Base-by-base conservation (phyloP, 2,329 filamentous ascomycete species). In the Ceratocystis diversiconidia region DNA sequence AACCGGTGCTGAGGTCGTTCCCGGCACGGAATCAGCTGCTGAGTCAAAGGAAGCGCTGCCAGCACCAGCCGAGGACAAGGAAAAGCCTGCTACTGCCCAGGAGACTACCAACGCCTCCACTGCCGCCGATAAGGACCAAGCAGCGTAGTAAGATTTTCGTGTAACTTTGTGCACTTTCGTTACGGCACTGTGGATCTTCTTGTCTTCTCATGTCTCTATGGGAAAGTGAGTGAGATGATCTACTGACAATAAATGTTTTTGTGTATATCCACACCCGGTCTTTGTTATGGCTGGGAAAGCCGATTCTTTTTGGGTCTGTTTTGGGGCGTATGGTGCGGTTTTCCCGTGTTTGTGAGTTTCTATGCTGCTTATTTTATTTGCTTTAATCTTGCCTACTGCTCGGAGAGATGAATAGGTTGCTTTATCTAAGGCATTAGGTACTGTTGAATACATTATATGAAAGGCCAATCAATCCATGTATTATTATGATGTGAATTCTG, bases 271-370 rank as follows among this genome's bases (percentile, higher is more conserved):
- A 30, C n/a, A 28, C 32, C 17, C 28, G 15, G 55, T n/a, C 15
- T 62, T 62, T 62, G n/a, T 48, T 36, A 50, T 17, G 61, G 61
- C 61, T 62, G 61, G 25, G 48, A 48, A 48, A 32, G 17, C 43
- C 46, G 17, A 62, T 22, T 62, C 17, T 62, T 30, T 62, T 36
- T 62, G 28, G n/a, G 28, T 28, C 15, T 28, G 17, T n/a, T 36
- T 59, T 28, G 28, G 12, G 55, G 55, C 55, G 55, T 59, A 30
- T 19, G 30, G 32, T 36, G 55, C 25, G 32, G 55, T 36, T 59
- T 59, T 28, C 55, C 8, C 32, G 12, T n/a, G 28, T 19, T 59
- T 30, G 7, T 32, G 25, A 32, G n/a, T 36, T 57, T 19, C 30
- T 59, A 41, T 41, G 10, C 28, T 59, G 8, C 32, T 59, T 32